These are phyloP conservation scores for Colletotrichum scovillei DNA, from an alignment of 2,329 filamentous ascomycete genomes.

Conservation along the genomic window DNA sequence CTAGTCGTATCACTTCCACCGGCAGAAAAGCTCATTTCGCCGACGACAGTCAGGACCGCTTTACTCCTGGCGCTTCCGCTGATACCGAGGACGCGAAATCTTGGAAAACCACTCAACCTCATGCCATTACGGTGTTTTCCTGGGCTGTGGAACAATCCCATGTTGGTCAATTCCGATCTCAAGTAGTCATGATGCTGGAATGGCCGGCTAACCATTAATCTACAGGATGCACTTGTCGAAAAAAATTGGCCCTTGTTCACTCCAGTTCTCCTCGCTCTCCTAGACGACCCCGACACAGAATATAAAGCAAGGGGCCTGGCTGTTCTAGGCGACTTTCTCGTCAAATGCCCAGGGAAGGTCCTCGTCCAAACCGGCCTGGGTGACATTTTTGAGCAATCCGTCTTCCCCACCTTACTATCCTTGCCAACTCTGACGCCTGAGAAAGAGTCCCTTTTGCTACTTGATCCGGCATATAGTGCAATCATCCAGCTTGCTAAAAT, in stretches of 20 bases:
- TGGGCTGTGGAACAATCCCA: constrained; percentile 69
- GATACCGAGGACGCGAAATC: constrained; percentile 55
- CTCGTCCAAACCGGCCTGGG: constrained; percentile 73
- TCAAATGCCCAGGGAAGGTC: constrained; percentile 61
- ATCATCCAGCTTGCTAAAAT: constrained; percentile 68
- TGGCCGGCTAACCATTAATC: constrained; percentile 21
- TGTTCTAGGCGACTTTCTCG: constrained; percentile 66
- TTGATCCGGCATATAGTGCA: constrained; percentile 74
- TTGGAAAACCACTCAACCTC: constrained; percentile 62
- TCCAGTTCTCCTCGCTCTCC: constrained; percentile 75
- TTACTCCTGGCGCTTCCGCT: not conserved
- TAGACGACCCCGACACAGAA: constrained; percentile 69
- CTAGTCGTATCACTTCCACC: constrained; percentile 64
- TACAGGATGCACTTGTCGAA: constrained; percentile 56
- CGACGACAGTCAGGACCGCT: constrained; percentile 41
- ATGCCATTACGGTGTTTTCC: constrained; percentile 54
- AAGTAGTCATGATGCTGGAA: not conserved
- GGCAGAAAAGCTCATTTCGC: constrained; percentile 65
- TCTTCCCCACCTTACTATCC: constrained; percentile 79
- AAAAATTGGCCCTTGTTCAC: constrained; percentile 75
- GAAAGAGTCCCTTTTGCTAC: constrained; percentile 72
- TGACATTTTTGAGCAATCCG: constrained; percentile 74
- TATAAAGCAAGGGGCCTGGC: constrained; percentile 68
- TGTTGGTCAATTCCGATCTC: constrained; percentile 48
- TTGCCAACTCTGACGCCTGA: constrained; percentile 83